A percentile compares a stretch with the other conserved stretches of the same genome.
phyloP scores from a whole-genome alignment of 2,329 filamentous ascomycete genomes.

The Colletotrichum truncatum region DNA sequence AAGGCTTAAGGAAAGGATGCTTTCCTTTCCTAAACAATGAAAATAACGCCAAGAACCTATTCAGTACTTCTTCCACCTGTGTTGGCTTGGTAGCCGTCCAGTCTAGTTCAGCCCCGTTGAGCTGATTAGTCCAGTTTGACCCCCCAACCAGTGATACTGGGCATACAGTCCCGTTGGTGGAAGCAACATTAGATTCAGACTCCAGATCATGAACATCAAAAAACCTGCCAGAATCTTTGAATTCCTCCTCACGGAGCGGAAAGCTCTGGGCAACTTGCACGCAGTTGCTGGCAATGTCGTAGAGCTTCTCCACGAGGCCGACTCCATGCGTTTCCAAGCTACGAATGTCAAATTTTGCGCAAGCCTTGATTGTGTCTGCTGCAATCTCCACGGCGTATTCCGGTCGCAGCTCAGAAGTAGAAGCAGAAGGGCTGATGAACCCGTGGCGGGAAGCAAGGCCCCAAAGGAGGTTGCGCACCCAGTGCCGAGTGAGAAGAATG shows the following conservation, averaged over 20 bases:
- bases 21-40: background rate
- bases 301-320: background rate
- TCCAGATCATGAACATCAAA: background rate
- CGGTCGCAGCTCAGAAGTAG: background rate
- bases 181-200: background rate
- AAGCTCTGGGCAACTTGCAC: background rate
- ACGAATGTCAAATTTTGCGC: background rate
- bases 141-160: too few species aligned
- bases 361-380: background rate
- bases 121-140: background rate
- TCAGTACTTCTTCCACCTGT: background rate
- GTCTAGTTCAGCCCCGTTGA: background rate
- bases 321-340: background rate
- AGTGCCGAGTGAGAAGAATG: background rate
- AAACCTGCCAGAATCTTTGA: background rate
- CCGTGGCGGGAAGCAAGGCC: background rate
- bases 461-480: background rate
- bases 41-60: background rate
- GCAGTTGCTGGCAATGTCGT: background rate
- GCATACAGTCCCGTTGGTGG: background rate
- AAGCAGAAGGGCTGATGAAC: background rate
- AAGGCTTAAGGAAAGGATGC: background rate
- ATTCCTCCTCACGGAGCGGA: background rate
- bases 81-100: background rate
- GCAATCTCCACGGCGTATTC: background rate